These are phyloP conservation scores for Chytridium lagenaria DNA, from an alignment of 371 early-diverging fungal species.

Conservation along the genomic window DNA sequence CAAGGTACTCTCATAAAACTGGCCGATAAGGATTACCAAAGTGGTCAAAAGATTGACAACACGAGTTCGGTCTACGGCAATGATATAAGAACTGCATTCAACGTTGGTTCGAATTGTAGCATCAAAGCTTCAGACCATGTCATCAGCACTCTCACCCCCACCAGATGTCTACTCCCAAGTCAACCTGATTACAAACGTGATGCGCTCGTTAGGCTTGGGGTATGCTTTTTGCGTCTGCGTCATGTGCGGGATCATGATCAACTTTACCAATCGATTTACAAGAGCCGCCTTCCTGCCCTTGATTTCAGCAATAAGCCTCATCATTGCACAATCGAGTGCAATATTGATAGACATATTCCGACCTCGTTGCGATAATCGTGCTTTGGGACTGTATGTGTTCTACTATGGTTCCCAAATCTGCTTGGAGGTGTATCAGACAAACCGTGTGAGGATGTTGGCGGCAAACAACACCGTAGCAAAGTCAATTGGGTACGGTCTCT, in stretches of 20 bases:
- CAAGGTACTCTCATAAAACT: no score
- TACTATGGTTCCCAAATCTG: conserved; percentile 4
- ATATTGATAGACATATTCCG: neutral
- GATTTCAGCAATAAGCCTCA: neutral
- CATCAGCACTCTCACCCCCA: neutral
- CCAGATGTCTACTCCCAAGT: neutral
- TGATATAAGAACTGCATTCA: no score
- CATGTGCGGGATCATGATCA: conserved; percentile 2
- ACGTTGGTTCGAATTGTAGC: no score
- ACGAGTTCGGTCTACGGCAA: no score
- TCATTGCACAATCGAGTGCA: neutral
- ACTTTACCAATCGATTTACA: neutral
- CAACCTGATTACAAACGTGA: conserved; percentile 12
- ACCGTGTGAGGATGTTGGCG: neutral
- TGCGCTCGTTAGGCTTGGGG: neutral
- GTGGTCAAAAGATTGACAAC: no score
- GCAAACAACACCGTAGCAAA: neutral
- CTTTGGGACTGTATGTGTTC: neutral
- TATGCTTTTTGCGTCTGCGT: neutral
- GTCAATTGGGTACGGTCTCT: conserved; percentile 1
- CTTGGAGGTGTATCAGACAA: conserved; percentile 10
- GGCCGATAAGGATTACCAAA: no score
- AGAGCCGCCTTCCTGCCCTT: conserved; percentile 3
- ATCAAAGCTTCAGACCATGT: neutral
- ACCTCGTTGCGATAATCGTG: neutral